Percentiles rank a stretch among this genome's conserved stretches.
Evolutionary conservation across 352 stramenopile genomes (phyloP).

Genomic region (Globisporangium perplexum): DNA sequence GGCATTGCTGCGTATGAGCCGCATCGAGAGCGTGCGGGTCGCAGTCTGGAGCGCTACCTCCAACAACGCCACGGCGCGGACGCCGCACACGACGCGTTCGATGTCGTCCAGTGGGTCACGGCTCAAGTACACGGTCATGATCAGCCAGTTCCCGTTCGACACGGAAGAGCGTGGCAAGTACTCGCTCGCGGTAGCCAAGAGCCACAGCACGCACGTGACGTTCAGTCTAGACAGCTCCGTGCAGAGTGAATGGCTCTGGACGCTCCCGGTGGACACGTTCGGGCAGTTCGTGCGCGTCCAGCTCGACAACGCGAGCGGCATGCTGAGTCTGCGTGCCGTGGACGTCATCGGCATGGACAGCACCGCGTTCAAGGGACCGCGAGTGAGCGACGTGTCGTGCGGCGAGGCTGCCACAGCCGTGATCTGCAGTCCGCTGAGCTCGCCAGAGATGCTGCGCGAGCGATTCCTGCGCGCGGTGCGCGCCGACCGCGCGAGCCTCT

Average conservation of each 20-base stretch:
- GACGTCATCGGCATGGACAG: slow-evolving; percentile 39
- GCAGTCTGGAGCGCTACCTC: slow-evolving; percentile 12
- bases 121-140: slow-evolving; percentile 40
- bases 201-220: slow-evolving; percentile 39
- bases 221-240: slow-evolving; percentile 23
- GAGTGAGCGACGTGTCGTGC: slow-evolving; percentile 49
- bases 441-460: slow-evolving; percentile 34
- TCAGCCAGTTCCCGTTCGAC: slow-evolving; percentile 59
- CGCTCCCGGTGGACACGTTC: slow-evolving; percentile 42
- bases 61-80: slow-evolving; percentile 1
- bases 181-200: slow-evolving; percentile 39
- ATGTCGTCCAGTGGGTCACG: slow-evolving; percentile 4
- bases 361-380: slow-evolving; percentile 44
- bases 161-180: slow-evolving; percentile 57
- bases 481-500: slow-evolving; percentile 36
- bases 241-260: slow-evolving; percentile 33
- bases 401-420: slow-evolving; percentile 47
- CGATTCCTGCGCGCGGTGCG: slow-evolving; percentile 49
- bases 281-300: slow-evolving; percentile 60
- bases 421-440: slow-evolving; percentile 41
- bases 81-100: slow-evolving; percentile 2
- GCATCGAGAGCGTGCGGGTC: slow-evolving; percentile 38
- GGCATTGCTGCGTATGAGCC: slow-evolving; percentile 22
- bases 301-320: slow-evolving; percentile 37
- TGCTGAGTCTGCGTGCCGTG: slow-evolving; percentile 45